These are phyloP conservation scores for Endocalyx cinctus DNA, from an alignment of 2,329 filamentous ascomycete species.

Conservation along the genomic window DNA sequence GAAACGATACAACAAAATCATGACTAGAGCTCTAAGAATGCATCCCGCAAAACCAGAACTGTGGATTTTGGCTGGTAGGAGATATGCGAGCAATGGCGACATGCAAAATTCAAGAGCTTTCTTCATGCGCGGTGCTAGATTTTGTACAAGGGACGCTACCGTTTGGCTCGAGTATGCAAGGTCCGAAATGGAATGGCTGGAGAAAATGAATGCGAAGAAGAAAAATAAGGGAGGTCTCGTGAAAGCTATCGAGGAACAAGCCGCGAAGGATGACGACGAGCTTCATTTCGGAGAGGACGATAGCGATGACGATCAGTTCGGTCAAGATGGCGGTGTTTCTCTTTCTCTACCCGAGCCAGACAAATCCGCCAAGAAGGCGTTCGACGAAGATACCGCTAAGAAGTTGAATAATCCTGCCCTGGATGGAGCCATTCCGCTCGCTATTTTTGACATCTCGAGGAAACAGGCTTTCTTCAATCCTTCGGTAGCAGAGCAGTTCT, in stretches of 20 bases:
- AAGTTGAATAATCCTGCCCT: slow-evolving; percentile 74
- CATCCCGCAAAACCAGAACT: slow-evolving; percentile 79
- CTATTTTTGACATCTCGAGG: slow-evolving; percentile 83
- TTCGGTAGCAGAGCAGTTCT: slow-evolving; percentile 69
- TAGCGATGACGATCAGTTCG: slow-evolving; percentile 40
- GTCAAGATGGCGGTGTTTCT: no score
- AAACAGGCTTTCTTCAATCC: slow-evolving; percentile 69
- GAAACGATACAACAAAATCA: slow-evolving; percentile 60
- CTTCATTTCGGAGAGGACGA: slow-evolving; percentile 39
- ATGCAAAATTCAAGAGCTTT: slow-evolving; percentile 79
- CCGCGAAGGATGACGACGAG: slow-evolving; percentile 41
- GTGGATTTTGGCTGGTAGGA: slow-evolving; percentile 81
- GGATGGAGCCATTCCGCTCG: slow-evolving; percentile 87
- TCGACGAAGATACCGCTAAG: slow-evolving; percentile 39
- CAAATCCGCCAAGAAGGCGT: slow-evolving; percentile 38
- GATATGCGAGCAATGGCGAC: slow-evolving; percentile 75
- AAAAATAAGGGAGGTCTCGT: slow-evolving; percentile 36
- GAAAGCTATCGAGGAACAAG: slow-evolving; percentile 52
- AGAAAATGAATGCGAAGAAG: slow-evolving; percentile 71
- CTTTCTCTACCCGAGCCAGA: slow-evolving; percentile 42
- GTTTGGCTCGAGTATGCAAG: slow-evolving; percentile 90
- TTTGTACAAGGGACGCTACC: slow-evolving; percentile 69
- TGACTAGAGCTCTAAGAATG: slow-evolving; percentile 70
- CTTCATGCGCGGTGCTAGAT: slow-evolving; percentile 85
- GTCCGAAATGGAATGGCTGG: slow-evolving; percentile 88